phyloP scores from a whole-genome alignment of 352 stramenopile species.

The Phytophthora agathidicida region DNA sequence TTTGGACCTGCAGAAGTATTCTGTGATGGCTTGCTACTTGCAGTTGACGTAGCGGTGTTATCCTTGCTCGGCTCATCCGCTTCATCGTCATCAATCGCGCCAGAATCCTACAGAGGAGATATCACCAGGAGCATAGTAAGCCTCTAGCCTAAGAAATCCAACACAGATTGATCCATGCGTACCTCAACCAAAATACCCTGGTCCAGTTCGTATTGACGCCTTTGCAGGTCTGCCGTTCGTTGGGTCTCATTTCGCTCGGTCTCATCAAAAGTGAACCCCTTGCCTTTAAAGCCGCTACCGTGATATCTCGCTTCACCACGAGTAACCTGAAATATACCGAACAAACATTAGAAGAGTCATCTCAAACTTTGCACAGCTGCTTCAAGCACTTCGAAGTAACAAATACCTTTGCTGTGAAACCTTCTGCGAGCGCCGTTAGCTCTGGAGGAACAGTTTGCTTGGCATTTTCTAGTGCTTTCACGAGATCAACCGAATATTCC shows the following conservation, averaged over 20 bases:
- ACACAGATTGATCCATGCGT: slow-evolving; percentile 1
- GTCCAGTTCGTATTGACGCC: slow-evolving; percentile 89
- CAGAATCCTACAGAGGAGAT: slow-evolving; percentile 43
- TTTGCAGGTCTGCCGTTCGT: slow-evolving; percentile 91
- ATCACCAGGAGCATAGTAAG: slow-evolving; percentile 1
- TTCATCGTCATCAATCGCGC: slow-evolving; percentile 63
- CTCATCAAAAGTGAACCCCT: slow-evolving; percentile 98
- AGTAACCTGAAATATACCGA: slow-evolving; percentile 63
- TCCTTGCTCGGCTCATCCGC: slow-evolving; percentile 48
- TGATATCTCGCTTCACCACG: slow-evolving; percentile 96
- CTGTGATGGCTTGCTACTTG: slow-evolving; percentile 25
- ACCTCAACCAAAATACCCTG: slow-evolving; percentile 84
- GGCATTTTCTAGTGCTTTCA: slow-evolving; percentile 94
- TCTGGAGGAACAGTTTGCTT: slow-evolving; percentile 86
- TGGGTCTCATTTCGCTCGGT: slow-evolving; percentile 97
- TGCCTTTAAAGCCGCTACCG: slow-evolving; percentile 96
- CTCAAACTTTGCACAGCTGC: neutral
- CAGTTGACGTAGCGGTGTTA: slow-evolving; percentile 7
- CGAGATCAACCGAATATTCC: slow-evolving; percentile 97
- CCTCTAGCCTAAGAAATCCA: no score
- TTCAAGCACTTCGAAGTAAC: no score
- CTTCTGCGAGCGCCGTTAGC: slow-evolving; percentile 91
- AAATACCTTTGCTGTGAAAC: slow-evolving; percentile 94
- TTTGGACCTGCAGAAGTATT: slow-evolving; percentile 20
- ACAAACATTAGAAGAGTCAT: neutral